Evolutionary conservation across 208 protist genomes (phyloP).

Genomic region (Leishmania lainsoni): DNA sequence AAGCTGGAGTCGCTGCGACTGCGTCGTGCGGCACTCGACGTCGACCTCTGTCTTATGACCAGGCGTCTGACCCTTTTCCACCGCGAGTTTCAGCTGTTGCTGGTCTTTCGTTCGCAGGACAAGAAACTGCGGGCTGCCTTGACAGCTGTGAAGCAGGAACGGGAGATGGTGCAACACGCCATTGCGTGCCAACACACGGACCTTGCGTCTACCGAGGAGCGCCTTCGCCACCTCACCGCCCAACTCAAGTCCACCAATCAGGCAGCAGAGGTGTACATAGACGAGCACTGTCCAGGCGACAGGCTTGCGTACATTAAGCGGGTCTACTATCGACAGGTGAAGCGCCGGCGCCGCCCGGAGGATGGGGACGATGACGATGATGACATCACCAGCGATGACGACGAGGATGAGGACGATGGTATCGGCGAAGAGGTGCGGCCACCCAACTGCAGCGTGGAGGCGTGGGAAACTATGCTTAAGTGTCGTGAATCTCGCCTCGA

Average conservation of each 20-base stretch:
- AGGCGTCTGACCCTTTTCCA: constrained; percentile 92
- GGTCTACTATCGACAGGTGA: constrained; percentile 94
- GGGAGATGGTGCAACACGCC: constrained; percentile 65
- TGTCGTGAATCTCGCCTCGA: constrained; percentile 93
- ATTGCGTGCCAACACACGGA: constrained; percentile 63
- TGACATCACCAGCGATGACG: constrained; percentile 86
- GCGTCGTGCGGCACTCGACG: constrained; percentile 89
- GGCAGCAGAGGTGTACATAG: constrained; percentile 85
- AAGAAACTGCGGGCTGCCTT: constrained; percentile 68
- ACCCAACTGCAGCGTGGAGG: constrained; percentile 73
- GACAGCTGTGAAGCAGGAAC: constrained; percentile 50
- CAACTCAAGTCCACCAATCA: constrained; percentile 72
- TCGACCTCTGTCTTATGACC: constrained; percentile 94
- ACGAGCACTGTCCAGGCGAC: constrained; percentile 72
- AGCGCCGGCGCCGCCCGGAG: constrained; percentile 68
- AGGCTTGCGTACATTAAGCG: constrained; percentile 79
- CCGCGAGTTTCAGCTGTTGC: constrained; percentile 94
- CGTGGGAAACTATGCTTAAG: constrained; percentile 88
- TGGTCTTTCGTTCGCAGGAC: constrained; percentile 94
- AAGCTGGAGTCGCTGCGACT: constrained; percentile 74
- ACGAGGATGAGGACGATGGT: constrained; percentile 89
- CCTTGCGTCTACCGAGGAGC: constrained; percentile 43
- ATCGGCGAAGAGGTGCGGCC: constrained; percentile 93
- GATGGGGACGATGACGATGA: constrained; percentile 83
- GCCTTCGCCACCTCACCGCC: constrained; percentile 70